Conservation (phyloP, 2,329 filamentous ascomycete genomes). For the Fusarium fujikuroi region DNA sequence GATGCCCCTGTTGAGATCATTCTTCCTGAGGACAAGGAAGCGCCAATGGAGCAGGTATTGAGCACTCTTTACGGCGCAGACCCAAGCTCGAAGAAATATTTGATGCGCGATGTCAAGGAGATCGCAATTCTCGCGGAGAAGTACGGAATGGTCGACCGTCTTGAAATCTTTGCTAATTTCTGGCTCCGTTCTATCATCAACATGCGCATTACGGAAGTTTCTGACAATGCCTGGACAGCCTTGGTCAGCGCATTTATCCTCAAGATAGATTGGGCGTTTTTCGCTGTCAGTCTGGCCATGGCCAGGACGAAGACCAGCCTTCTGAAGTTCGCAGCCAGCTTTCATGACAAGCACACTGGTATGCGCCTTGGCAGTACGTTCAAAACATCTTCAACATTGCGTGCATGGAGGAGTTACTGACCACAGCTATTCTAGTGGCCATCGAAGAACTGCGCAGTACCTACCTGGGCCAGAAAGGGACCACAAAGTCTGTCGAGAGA, state of each 20-base stretch:
- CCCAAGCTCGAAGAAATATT: rapidly evolving
- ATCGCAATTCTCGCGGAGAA: not conserved
- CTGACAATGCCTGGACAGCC: not conserved
- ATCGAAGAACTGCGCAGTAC: not conserved
- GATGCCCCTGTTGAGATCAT: rapidly evolving
- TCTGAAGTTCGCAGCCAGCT: not conserved
- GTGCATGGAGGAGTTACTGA: not conserved
- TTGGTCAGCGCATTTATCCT: not conserved
- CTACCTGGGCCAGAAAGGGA: not conserved
- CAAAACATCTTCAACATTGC: too few relatives aligned
- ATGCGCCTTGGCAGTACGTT: not conserved
- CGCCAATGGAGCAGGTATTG: rapidly evolving
- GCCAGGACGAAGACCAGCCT: not conserved
- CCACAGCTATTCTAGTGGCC: not conserved
- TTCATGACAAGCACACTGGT: not conserved
- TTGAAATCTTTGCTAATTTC: rapidly evolving
- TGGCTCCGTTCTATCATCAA: not conserved
- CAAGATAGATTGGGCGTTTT: not conserved
- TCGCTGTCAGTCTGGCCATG: too few relatives aligned
- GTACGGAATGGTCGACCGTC: not conserved
- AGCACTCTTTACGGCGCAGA: not conserved
- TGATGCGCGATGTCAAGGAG: rapidly evolving
- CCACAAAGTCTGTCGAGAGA: too few relatives aligned
- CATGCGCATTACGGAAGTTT: too few relatives aligned
- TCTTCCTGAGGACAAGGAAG: not conserved